Conservation (phyloP, 2,329 filamentous ascomycete genomes). For the Cladosporium halotolerans region DNA sequence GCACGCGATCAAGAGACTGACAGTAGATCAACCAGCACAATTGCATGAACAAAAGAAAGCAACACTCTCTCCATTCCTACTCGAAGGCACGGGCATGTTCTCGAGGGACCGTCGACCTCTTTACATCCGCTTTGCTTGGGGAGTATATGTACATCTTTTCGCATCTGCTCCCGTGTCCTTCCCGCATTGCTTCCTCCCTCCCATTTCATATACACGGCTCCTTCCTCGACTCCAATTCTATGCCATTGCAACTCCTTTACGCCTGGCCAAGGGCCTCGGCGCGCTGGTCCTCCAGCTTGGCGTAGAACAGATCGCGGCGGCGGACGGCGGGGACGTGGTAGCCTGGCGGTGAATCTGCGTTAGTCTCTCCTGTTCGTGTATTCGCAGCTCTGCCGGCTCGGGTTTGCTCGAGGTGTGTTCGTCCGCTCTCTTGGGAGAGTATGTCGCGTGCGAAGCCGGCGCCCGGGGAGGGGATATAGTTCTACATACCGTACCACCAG, state of each 20-base stretch:
- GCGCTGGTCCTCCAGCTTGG: slow-evolving; percentile 57
- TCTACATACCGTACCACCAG: slow-evolving; percentile 59
- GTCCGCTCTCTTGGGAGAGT: neutral
- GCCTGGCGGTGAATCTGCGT: slow-evolving; percentile 36
- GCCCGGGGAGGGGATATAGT: neutral
- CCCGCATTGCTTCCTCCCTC: neutral
- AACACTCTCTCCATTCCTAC: slow-evolving; percentile 6
- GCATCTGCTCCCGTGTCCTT: neutral
- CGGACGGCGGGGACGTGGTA: slow-evolving; percentile 60
- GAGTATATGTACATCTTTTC: slow-evolving; percentile 10
- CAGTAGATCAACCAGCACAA: no score
- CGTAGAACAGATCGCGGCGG: slow-evolving; percentile 58
- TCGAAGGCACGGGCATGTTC: neutral
- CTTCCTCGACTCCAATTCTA: neutral
- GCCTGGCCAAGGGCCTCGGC: slow-evolving; percentile 41
- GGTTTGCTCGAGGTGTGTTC: neutral
- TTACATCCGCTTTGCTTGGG: slow-evolving; percentile 2
- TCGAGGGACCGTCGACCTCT: neutral
- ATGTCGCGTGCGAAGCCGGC: slow-evolving; percentile 6
- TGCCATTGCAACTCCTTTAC: slow-evolving; percentile 11
- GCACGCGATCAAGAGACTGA: no score
- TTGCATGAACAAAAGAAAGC: slow-evolving; percentile 15
- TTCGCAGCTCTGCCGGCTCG: neutral
- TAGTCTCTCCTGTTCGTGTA: slow-evolving; percentile 6
- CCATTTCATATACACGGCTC: neutral